These are phyloP conservation scores for Solanum paucissectum DNA, from an alignment of 257 asterid genomes.

Conservation along the genomic window DNA sequence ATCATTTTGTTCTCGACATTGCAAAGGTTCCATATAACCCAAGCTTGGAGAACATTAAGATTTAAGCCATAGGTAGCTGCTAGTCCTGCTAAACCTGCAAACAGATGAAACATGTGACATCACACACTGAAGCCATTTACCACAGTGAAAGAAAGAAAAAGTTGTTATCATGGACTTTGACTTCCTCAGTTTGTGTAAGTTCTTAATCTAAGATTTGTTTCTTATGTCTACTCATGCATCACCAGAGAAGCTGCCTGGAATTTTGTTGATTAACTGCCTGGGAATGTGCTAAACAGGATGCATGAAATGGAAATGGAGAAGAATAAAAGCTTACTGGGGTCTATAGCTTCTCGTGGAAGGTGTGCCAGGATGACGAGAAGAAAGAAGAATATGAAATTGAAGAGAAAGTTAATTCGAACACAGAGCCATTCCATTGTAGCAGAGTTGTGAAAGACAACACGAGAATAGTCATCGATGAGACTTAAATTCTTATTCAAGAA, in stretches of 20 bases:
- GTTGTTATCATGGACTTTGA: not conserved
- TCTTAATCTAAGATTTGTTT: not conserved
- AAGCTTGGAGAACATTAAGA: conserved; percentile 69
- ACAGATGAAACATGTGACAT: not conserved
- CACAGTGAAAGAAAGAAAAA: not conserved
- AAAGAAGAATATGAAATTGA: conserved; percentile 72
- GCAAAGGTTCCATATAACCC: conserved; percentile 91
- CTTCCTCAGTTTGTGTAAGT: not conserved
- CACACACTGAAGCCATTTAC: not conserved
- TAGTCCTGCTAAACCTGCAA: conserved; percentile 73
- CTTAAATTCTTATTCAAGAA: conserved; percentile 33
- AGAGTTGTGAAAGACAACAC: conserved; percentile 56
- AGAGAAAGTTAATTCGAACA: conserved; percentile 68
- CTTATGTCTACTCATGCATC: not conserved
- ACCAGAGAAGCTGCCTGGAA: not conserved
- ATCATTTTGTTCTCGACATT: conserved; percentile 86
- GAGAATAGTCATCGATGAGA: conserved; percentile 61
- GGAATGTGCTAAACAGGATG: not conserved
- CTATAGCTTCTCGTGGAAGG: conserved; percentile 60
- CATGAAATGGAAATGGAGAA: not conserved
- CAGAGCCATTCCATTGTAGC: conserved; percentile 91
- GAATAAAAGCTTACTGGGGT: conserved; percentile 52
- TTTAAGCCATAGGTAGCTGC: conserved; percentile 81
- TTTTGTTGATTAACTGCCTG: not conserved
- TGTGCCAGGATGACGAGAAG: conserved; percentile 62